Conservation (phyloP, 495 filamentous ascomycete genomes). For the Xylaria intraflava region DNA sequence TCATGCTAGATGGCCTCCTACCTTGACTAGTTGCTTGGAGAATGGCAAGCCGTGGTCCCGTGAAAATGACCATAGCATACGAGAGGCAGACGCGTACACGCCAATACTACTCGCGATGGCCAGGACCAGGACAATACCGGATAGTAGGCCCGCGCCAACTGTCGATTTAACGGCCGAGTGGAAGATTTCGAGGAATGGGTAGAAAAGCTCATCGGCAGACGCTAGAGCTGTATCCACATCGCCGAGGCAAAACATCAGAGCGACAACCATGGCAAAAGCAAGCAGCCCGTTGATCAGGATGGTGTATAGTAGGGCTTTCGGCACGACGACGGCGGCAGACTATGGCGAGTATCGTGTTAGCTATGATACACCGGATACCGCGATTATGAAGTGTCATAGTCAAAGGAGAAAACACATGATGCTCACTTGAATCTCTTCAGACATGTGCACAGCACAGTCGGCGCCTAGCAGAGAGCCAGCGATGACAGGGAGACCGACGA, state of each 20-base stretch:
- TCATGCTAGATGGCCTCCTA: conserved; percentile 17
- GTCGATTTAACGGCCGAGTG: conserved; percentile 38
- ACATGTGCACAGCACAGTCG: conserved; percentile 24
- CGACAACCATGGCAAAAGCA: conserved; percentile 39
- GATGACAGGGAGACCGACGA: conserved; percentile 17
- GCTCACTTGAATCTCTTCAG: conserved; percentile 47
- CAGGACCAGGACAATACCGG: conserved; percentile 39
- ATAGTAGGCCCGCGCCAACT: conserved; percentile 38
- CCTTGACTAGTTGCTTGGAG: conserved; percentile 40
- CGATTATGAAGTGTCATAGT: too few relatives aligned
- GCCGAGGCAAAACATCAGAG: conserved; percentile 41
- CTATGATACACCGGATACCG: too few relatives aligned
- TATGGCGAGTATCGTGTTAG: too few relatives aligned
- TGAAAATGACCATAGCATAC: conserved; percentile 54
- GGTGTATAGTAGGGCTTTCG: conserved; percentile 41
- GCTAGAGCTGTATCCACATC: conserved; percentile 26
- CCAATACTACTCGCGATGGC: conserved; percentile 41
- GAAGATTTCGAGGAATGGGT: conserved; percentile 50
- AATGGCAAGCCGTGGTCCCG: conserved; percentile 55
- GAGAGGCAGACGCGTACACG: conserved; percentile 45
- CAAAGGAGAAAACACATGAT: too few relatives aligned
- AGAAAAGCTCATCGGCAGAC: conserved; percentile 34
- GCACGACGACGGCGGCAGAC: conserved; percentile 39
- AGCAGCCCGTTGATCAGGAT: conserved; percentile 33
- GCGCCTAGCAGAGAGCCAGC: conserved; percentile 16